Percentiles rank a stretch among this genome's conserved stretches.
Conservation (phyloP, 2,329 filamentous ascomycete species). For the Diaporthe helianthi region DNA sequence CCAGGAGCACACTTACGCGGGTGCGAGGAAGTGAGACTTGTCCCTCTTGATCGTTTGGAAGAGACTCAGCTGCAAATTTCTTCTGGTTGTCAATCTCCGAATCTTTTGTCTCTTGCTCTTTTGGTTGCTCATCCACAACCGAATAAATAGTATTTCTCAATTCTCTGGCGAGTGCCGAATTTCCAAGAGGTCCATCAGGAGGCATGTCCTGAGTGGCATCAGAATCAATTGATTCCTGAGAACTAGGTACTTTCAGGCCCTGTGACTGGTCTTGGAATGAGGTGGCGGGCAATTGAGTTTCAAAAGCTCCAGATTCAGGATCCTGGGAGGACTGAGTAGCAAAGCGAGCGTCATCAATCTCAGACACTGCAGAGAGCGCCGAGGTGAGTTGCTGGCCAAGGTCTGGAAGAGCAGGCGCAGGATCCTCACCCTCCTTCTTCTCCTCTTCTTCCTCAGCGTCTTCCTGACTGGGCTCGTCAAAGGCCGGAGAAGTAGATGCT, state of each 20-base stretch:
- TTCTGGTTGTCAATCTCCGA: neutral
- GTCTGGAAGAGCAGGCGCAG: neutral
- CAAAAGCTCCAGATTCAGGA: conserved; percentile 9
- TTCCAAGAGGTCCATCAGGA: conserved; percentile 22
- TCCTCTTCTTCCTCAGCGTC: neutral
- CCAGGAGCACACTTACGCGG: conserved; percentile 13
- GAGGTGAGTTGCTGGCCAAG: conserved; percentile 7
- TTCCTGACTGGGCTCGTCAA: neutral
- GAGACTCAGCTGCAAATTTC: neutral
- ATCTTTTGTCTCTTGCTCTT: neutral
- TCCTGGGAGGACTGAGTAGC: conserved; percentile 19
- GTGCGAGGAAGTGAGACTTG: conserved; percentile 11
- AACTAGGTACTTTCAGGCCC: conserved; percentile 3
- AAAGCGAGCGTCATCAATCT: neutral
- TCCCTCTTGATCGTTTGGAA: conserved; percentile 4
- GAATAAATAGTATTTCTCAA: conserved; percentile 27
- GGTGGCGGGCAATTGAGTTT: neutral
- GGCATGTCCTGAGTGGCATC: conserved; percentile 27
- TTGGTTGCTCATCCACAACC: conserved; percentile 18
- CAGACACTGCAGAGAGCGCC: neutral
- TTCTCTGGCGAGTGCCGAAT: conserved; percentile 12
- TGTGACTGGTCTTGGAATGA: conserved; percentile 8
- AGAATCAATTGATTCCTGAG: conserved; percentile 26
- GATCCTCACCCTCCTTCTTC: neutral
- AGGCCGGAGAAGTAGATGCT: neutral